These are phyloP conservation scores for Yamadazyma buinensis DNA, from an alignment of 1,139 yeast species.

Conservation along the genomic window DNA sequence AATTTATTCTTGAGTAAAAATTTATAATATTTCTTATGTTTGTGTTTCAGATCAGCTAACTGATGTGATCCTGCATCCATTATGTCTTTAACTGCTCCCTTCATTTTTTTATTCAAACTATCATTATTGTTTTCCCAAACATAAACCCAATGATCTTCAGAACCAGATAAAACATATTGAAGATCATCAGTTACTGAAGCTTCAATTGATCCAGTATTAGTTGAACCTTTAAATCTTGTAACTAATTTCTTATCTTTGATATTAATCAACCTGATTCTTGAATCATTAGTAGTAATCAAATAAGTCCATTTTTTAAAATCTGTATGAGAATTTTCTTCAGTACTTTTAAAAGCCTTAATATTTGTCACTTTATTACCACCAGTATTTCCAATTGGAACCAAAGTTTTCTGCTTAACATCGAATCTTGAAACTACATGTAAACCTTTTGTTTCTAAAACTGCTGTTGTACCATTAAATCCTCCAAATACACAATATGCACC, in stretches of 20 bases:
- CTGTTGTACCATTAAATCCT: conserved; percentile 73
- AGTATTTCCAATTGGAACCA: conserved; percentile 24
- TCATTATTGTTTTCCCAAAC: conserved; percentile 58
- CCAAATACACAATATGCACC: conserved; percentile 71
- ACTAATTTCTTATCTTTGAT: conserved; percentile 54
- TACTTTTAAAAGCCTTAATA: conserved; percentile 28
- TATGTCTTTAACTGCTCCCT: conserved; percentile 31
- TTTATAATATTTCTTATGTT: conserved; percentile 30
- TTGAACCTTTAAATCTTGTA: conserved; percentile 69
- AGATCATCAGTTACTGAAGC: conserved; percentile 63
- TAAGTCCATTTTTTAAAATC: conserved; percentile 29
- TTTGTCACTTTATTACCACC: conserved; percentile 42
- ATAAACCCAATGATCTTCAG: conserved; percentile 70
- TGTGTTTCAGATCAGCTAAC: conserved; percentile 26
- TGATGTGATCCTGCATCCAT: conserved; percentile 35
- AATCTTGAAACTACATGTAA: conserved; percentile 52
- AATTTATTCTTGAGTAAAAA: conserved; percentile 28
- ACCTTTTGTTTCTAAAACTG: conserved; percentile 63
- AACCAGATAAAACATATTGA: conserved; percentile 51
- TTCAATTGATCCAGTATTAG: conserved; percentile 64
- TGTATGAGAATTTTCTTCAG: conserved; percentile 10
- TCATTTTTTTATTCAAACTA: conserved; percentile 37
- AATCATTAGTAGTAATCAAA: conserved; percentile 74
- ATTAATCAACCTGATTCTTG: conserved; percentile 66
- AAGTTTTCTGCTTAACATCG: conserved; percentile 39